Evolutionary conservation across 768 basidiomycete genomes (phyloP), one percentile per base, ranked within the genome.

Genomic region (Boletus vinaceobasis): DNA sequence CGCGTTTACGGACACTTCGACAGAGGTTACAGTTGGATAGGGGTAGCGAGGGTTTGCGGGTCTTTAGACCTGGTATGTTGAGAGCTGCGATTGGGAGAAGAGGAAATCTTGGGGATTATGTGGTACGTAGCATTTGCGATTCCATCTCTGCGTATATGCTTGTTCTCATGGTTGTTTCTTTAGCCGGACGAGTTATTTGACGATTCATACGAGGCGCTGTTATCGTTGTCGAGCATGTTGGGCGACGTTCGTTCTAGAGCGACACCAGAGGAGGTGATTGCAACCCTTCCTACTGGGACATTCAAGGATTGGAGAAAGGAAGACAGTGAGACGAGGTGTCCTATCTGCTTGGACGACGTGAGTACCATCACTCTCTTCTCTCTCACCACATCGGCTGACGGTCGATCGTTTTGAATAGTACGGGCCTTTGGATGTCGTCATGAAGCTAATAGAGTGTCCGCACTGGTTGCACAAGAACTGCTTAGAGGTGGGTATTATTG

Each of bases 301-400:
- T 91, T 84, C 68, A 81, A 80, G 60, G 87, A 89, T 32, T 90
- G 87, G 86, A 78, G 77, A 43, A 81, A 74, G 7, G 66, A 75
- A 2, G 85, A 85, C 37, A 83, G 84, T 52, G 90, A 92, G 58
- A 74, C 80, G 52, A 78, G 88, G 43, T 93, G 90, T 69, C 89
- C 90, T 2, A 92, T 93, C 50, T 93, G 90, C 64, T 70, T 92
- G 58, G 90, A 92, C 57, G 90, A 93, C 70, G 90, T 90, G 64
- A 50, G 87, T 78, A 1, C 8, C n/a, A 9, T 32, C 7, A 9
- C 15, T 36, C 17, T 15, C 6, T 29, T 37, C 14, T 14, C 11
- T 32, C n/a, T 35, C 1, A 8, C 10, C 1, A 19, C 42, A 10
- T 38, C 7, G 23, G 26, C 35, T 60, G 40, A 57, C 21, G n/a